Conservation (phyloP, 345 rosid genomes). For the Clausena lansium region DNA sequence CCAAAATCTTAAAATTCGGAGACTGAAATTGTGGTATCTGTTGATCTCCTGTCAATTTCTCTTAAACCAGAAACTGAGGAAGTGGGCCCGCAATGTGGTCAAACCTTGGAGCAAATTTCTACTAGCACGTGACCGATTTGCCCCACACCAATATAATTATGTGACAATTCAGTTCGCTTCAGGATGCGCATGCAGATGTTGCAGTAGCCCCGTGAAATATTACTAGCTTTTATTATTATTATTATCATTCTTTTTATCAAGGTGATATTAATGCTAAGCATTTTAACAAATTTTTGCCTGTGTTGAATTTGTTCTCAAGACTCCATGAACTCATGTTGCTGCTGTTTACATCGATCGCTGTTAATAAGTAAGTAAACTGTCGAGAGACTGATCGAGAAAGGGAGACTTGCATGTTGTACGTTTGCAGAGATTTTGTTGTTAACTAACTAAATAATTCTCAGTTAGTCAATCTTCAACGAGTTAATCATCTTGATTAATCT, state of each 20-base stretch:
- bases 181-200: not conserved
- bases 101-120: slow-evolving; percentile 21
- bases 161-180: not conserved
- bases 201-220: not conserved
- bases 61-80: slow-evolving; percentile 10
- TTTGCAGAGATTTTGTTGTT: not conserved
- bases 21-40: not conserved
- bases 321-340: not conserved
- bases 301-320: not conserved
- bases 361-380: not conserved
- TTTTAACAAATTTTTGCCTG: not conserved
- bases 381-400: not conserved
- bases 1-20: not conserved
- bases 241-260: not conserved
- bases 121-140: slow-evolving; percentile 15
- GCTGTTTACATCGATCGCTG: not conserved
- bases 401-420: not conserved
- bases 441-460: not conserved
- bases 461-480: not conserved
- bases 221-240: not conserved
- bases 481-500: not conserved
- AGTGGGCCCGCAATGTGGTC: slow-evolving; percentile 20
- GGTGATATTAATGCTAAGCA: not conserved
- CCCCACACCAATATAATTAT: slow-evolving; percentile 11
- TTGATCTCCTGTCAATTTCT: not conserved